Base-by-base conservation (phyloP, 1,284 basidiomycete species). In the Fomitiporia mediterranea region DNA sequence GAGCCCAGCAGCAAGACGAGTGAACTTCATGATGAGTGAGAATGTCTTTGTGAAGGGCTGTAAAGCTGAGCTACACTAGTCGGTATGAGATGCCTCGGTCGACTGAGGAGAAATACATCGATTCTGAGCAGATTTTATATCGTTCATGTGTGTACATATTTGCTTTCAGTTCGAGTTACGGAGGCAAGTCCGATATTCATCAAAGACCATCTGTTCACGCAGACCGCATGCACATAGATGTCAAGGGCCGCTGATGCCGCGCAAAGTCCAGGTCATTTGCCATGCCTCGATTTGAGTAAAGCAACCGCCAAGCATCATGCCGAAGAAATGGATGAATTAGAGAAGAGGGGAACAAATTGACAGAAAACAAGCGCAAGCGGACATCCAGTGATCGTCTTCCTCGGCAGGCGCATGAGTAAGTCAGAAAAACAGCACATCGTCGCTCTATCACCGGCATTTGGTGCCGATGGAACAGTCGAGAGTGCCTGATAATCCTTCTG, bases 1-100 rank as follows among this genome's bases (percentile, higher is more conserved):
- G 19, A 53, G 51, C 8, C 43, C 39, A 11, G 34, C 44, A 32
- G 51, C 44, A 30, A 57, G 4, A 37, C 28, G 30, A 38, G 56
- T 49, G 56, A 57, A 57, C 56, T 40, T 53, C 56, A 57, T 57
- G 9, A 28, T 57, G 32, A 32, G 8, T 37, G 19, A 17, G 13
- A 19, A 30, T 7, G 13, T 21, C 40, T 44, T 5, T 15, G 59
- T 53, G 4, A 21, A 40, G 51, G 53, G 39, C 23, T 28, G 8
- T 44, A 32, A 38, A 25, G 39, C 27, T n/a, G 59, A n/a, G 1
- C 21, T 38, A 34, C 27, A 23, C 40, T 51, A 47, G 40, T 56
- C 32, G 37, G 23, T 25, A 19, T 15, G 23, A 32, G 9, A 15
- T 42, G 23, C 11, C 46, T 49, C 39, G 37, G 21, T 50, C 39